Percentiles rank a stretch among this genome's conserved stretches.
Evolutionary conservation across 208 protist genomes (phyloP).

Genomic region (Blechomonas ayalai): DNA sequence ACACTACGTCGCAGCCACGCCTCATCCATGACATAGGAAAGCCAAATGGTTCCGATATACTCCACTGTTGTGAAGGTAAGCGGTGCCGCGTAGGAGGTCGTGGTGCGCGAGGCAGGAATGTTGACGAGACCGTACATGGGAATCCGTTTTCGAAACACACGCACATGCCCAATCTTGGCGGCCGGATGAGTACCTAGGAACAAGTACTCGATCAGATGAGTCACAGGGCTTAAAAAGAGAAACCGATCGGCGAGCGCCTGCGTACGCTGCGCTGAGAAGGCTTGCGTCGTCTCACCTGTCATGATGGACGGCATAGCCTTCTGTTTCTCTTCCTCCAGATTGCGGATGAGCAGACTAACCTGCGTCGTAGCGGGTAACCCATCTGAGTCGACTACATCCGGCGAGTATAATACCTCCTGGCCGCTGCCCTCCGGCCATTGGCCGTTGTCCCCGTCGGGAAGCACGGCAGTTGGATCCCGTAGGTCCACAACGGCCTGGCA

Average conservation of each 20-base stretch:
- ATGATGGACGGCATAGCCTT: slow-evolving; percentile 50
- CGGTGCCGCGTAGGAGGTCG: slow-evolving; percentile 60
- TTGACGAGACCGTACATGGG: slow-evolving; percentile 51
- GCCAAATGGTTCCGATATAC: slow-evolving; percentile 23
- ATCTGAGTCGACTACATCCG: slow-evolving; percentile 48
- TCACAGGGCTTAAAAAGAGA: slow-evolving; percentile 62
- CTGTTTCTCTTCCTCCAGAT: slow-evolving; percentile 37
- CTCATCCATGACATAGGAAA: slow-evolving; percentile 19
- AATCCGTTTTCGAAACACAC: slow-evolving; percentile 65
- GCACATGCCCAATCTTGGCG: slow-evolving; percentile 60
- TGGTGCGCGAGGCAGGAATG: slow-evolving; percentile 59
- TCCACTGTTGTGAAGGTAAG: slow-evolving; percentile 16
- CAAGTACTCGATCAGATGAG: slow-evolving; percentile 62
- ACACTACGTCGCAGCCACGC: slow-evolving; percentile 26
- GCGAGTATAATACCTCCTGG: slow-evolving; percentile 26
- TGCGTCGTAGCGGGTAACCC: slow-evolving; percentile 48
- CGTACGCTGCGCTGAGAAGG: slow-evolving; percentile 48
- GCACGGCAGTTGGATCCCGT: slow-evolving; percentile 36
- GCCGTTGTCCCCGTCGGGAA: slow-evolving; percentile 33
- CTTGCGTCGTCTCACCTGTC: slow-evolving; percentile 56
- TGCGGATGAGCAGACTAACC: slow-evolving; percentile 30
- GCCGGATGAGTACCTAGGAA: slow-evolving; percentile 59
- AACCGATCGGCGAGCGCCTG: slow-evolving; percentile 53
- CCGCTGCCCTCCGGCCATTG: slow-evolving; percentile 1
- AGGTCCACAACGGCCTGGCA: slow-evolving; percentile 67